Base-by-base conservation (phyloP, 768 basidiomycete species). In the Podaxis carcinomalis region DNA sequence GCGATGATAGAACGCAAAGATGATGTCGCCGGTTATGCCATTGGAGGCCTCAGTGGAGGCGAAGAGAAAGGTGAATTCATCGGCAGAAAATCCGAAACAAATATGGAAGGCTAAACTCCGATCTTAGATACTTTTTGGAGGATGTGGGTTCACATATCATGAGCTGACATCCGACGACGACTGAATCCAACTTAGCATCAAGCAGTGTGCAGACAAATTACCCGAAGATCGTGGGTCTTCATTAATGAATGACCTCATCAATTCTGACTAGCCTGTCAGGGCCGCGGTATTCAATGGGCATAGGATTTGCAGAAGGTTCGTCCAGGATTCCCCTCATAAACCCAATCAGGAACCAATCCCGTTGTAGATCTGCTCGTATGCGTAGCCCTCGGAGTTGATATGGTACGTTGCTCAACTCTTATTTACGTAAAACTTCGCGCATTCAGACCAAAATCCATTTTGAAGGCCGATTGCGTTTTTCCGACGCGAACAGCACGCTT, bases 401-500 rank as follows among this genome's bases (percentile, higher is more conserved):
- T 96, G 92, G 93, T 90, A 21, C 6, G 63, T 32, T 75, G 35
- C 5, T 21, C 27, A 44, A 25, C n/a, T 63, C 37, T 40, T 40
- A 7, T 35, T 46, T 32, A 46, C 37, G 16, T 51, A 19, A 36
- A 50, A 21, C 14, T 32, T 35, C n/a, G 21, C 55, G 25, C 49
- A 42, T 52, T 42, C 35, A 19, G 25, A 7, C 23, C 63, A 5
- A 63, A 19, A 56, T 9, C 62, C 92, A 5, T 46, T 44, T 21
- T 35, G 3, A 57, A 66, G 92, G 93, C 93, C 0, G 93, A 96
- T 70, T 96, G 93, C 64, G 93, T 96, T 10, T 95, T 94, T 67
- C 94, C 93, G 35, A 96, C 93, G 1, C 83, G 94, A 61, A 95
- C 94, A 0, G 94, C 93, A 39, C 83, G 93, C 28, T 95, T 95